A percentile compares a stretch with the other conserved stretches of the same genome.
Evolutionary conservation across 148 eudicot species (phyloP).

Genomic region (Diospyros lotus): DNA sequence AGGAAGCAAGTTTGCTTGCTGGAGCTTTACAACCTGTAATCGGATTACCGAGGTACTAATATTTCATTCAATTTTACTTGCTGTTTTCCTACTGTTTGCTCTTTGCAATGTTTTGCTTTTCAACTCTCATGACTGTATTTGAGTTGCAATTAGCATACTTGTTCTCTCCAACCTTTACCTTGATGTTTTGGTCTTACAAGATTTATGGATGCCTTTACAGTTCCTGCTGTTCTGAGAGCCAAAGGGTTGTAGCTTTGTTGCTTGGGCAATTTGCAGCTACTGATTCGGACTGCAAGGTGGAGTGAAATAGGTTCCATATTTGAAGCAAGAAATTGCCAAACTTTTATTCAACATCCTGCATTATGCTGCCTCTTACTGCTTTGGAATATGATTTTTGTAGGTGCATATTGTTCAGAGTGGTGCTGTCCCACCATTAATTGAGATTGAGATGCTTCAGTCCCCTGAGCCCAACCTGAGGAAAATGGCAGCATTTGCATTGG

Average conservation of each 20-base stretch:
- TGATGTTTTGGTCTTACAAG: background rate
- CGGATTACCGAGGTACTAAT: slow-evolving; percentile 62
- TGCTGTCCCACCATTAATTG: slow-evolving; percentile 79
- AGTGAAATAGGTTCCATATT: background rate
- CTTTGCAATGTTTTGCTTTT: background rate
- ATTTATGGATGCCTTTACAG: slow-evolving; percentile 31
- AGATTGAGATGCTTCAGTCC: slow-evolving; percentile 83
- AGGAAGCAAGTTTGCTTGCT: slow-evolving; percentile 84
- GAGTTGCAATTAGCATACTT: background rate
- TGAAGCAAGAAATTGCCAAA: background rate
- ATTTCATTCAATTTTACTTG: background rate
- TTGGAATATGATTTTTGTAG: slow-evolving; percentile 24
- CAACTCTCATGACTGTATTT: background rate
- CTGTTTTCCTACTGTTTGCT: background rate
- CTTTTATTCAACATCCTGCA: background rate
- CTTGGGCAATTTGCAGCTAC: slow-evolving; percentile 97
- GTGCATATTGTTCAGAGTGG: slow-evolving; percentile 96
- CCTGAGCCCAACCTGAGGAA: slow-evolving; percentile 66
- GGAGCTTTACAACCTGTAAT: slow-evolving; percentile 98
- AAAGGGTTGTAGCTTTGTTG: slow-evolving; percentile 90
- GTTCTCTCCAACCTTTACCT: background rate
- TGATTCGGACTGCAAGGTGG: slow-evolving; percentile 96
- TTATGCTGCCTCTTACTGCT: background rate
- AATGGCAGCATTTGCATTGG: slow-evolving; percentile 95
- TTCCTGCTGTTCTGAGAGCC: slow-evolving; percentile 85